These are phyloP conservation scores for Apiospora saccharicola DNA, from an alignment of 2,329 filamentous ascomycete genomes.

Conservation along the genomic window DNA sequence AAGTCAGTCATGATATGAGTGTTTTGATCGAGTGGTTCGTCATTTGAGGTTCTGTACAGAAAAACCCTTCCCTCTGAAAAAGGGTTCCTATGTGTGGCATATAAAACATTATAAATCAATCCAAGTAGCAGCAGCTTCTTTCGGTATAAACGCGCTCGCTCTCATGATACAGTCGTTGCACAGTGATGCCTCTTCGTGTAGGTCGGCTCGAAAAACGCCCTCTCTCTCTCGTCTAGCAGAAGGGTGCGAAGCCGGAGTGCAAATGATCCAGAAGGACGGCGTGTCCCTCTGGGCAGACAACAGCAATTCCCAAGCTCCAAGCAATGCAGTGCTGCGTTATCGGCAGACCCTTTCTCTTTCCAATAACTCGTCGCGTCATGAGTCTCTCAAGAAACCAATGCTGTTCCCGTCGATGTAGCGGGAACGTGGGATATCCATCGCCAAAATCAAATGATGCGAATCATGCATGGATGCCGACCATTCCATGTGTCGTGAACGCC, in stretches of 20 bases:
- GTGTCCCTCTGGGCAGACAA: background rate
- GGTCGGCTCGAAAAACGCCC: background rate
- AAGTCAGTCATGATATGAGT: background rate
- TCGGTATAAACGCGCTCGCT: constrained; percentile 19
- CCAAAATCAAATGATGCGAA: constrained; percentile 18
- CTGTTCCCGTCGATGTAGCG: constrained; percentile 23
- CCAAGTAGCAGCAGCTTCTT: constrained; percentile 9
- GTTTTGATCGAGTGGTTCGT: background rate
- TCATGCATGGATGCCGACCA: constrained; percentile 7
- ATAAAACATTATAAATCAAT: constrained; percentile 20
- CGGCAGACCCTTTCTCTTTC: background rate
- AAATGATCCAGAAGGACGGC: background rate
- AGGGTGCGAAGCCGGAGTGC: background rate
- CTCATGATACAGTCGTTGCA: constrained; percentile 20
- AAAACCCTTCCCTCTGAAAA: constrained; percentile 13
- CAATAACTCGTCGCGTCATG: constrained; percentile 5
- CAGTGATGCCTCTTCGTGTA: constrained; percentile 6
- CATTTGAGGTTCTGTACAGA: constrained; percentile 15
- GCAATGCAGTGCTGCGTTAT: background rate
- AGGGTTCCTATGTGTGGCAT: background rate
- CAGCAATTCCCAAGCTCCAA: constrained; percentile 20
- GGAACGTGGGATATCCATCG: constrained; percentile 27
- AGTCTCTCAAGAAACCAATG: constrained; percentile 23
- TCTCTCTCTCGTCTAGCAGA: background rate
- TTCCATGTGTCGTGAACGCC: constrained; percentile 26